Conservation (phyloP, 2,329 filamentous ascomycete species). For the Hymenoscyphus salicellus region DNA sequence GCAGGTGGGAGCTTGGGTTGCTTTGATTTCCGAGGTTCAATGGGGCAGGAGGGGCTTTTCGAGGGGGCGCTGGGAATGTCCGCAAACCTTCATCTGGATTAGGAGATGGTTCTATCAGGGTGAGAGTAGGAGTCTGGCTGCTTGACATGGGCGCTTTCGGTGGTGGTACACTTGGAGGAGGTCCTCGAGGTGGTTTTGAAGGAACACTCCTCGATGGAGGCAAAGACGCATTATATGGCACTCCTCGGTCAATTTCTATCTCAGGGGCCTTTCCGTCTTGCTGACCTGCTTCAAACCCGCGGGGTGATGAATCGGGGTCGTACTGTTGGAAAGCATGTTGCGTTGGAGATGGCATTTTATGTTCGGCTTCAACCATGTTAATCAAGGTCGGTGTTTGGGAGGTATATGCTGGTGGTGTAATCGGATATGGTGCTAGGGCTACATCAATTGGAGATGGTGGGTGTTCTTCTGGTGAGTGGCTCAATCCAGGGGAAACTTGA, state of each 20-base stretch:
- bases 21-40: slow-evolving; percentile 61
- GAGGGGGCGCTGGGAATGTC: slow-evolving; percentile 57
- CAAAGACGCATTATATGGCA: slow-evolving; percentile 51
- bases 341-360: slow-evolving; percentile 58
- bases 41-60: slow-evolving; percentile 83
- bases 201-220: slow-evolving; percentile 55
- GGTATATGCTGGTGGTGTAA: slow-evolving; percentile 59
- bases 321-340: slow-evolving; percentile 58
- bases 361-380: slow-evolving; percentile 52
- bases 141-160: slow-evolving; percentile 29
- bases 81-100: slow-evolving; percentile 47
- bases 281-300: slow-evolving; percentile 41
- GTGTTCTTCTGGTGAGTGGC: slow-evolving; percentile 24
- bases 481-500: slow-evolving; percentile 30
- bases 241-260: slow-evolving; percentile 37
- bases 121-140: slow-evolving; percentile 31
- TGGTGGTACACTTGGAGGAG: slow-evolving; percentile 30
- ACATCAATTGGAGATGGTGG: slow-evolving; percentile 57
- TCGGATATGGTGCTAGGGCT: slow-evolving; percentile 60
- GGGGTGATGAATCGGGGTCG: slow-evolving; percentile 39
- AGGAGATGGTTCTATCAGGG: slow-evolving; percentile 42
- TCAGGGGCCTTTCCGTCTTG: slow-evolving; percentile 45
- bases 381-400: slow-evolving; percentile 16
- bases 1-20: slow-evolving; percentile 42
- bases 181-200: slow-evolving; percentile 41